Conservation (phyloP, 768 basidiomycete species). For the Pulveroboletus sp. region DNA sequence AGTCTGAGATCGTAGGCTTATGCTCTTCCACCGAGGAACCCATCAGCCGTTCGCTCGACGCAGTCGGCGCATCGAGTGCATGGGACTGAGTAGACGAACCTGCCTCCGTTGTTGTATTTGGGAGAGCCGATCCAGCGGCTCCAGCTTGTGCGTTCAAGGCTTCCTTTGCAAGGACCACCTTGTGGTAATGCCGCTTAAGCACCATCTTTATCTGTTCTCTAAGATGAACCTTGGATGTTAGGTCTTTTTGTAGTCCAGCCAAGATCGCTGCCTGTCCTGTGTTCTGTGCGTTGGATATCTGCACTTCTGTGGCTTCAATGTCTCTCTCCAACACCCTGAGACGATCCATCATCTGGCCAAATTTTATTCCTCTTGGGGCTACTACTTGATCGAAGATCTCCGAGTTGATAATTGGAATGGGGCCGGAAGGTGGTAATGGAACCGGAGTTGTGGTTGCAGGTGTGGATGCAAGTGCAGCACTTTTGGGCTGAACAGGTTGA, state of each 20-base stretch:
- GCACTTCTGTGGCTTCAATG: conserved; percentile 9
- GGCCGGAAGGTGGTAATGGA: conserved; percentile 5
- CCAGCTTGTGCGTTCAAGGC: conserved; percentile 5
- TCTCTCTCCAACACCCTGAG: conserved; percentile 16
- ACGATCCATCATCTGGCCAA: conserved; percentile 23
- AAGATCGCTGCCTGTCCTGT: conserved; percentile 17
- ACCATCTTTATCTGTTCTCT: conserved; percentile 12
- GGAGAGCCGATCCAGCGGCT: neutral
- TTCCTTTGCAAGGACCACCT: conserved; percentile 8
- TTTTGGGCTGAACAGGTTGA: conserved; percentile 5
- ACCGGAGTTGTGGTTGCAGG: conserved; percentile 7
- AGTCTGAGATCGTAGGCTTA: conserved; percentile 16
- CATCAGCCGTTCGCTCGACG: conserved; percentile 3
- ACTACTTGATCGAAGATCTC: conserved; percentile 17
- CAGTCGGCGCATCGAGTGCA: conserved; percentile 1
- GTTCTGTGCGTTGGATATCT: conserved; percentile 11
- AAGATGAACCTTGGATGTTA: neutral
- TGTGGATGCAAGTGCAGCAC: conserved; percentile 4
- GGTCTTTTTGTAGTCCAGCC: conserved; percentile 11
- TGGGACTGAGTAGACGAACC: conserved; percentile 12
- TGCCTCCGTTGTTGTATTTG: conserved; percentile 7
- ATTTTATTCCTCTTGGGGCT: conserved; percentile 6
- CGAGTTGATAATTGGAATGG: neutral
- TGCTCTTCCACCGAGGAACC: conserved; percentile 16
- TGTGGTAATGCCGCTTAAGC: conserved; percentile 17